Percentiles rank a stretch among this genome's conserved stretches.
Conservation (phyloP, 805 yeast species). For the Sugiyamaella marilandica region DNA sequence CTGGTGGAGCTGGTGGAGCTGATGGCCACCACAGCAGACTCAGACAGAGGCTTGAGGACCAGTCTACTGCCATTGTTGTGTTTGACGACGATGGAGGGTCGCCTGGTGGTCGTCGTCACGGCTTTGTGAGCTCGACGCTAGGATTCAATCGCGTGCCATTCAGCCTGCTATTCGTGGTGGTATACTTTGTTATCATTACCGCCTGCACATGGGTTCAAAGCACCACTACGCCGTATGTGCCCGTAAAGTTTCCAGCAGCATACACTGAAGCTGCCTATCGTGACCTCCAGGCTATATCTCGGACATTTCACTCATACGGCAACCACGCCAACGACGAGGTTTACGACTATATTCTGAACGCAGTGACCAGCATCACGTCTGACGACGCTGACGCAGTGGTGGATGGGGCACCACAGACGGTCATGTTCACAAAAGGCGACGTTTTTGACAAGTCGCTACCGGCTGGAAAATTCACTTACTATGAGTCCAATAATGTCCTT, state of each 20-base stretch:
- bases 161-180: conserved; percentile 19
- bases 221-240: conserved; percentile 6
- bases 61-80: too few species aligned
- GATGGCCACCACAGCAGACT: too few species aligned
- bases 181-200: conserved; percentile 10
- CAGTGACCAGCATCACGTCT: conserved; percentile 38
- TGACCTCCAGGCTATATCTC: conserved; percentile 65
- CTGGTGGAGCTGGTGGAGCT: too few species aligned
- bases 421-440: conserved; percentile 48
- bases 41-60: too few species aligned
- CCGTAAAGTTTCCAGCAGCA: conserved; percentile 8
- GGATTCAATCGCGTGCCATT: conserved; percentile 23
- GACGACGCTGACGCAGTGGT: conserved; percentile 35
- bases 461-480: conserved; percentile 55
- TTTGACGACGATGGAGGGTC: too few species aligned
- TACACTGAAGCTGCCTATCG: conserved; percentile 48
- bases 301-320: conserved; percentile 69
- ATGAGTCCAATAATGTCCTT: conserved; percentile 75
- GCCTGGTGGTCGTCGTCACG: background rate
- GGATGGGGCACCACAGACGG: conserved; percentile 37
- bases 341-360: conserved; percentile 55
- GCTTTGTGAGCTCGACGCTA: conserved; percentile 18
- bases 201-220: conserved; percentile 4
- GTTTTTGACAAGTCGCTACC: conserved; percentile 35
- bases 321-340: conserved; percentile 73